These are phyloP conservation scores for Paecilomyces niveus DNA, from an alignment of 2,329 filamentous ascomycete species.

Conservation along the genomic window DNA sequence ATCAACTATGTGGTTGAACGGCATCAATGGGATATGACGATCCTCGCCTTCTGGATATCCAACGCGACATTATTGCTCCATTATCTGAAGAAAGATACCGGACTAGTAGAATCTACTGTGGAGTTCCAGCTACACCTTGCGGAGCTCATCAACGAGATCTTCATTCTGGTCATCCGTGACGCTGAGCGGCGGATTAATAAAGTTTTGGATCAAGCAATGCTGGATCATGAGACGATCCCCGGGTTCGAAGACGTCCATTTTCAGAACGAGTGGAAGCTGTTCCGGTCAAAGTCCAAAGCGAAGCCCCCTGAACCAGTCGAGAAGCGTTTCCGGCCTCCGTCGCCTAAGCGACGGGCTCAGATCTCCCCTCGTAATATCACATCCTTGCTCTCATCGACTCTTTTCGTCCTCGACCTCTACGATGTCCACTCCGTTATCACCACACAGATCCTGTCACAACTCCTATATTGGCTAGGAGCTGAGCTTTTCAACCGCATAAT, in stretches of 20 bases:
- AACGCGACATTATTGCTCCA: conserved; percentile 93
- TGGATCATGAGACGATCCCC: conserved; percentile 96
- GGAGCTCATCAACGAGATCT: conserved; percentile 95
- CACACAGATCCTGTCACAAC: conserved; percentile 81
- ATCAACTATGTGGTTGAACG: conserved; percentile 96
- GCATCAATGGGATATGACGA: conserved; percentile 99
- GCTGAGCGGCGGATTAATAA: conserved; percentile 95
- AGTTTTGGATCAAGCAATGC: conserved; percentile 83
- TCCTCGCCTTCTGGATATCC: conserved; percentile 96
- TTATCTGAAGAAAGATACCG: conserved; percentile 90
- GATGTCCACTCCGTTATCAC: conserved; percentile 97
- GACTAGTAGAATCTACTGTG: conserved; percentile 69
- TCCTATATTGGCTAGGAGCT: conserved; percentile 92
- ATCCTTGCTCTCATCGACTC: conserved; percentile 85
- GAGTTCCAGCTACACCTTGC: conserved; percentile 90
- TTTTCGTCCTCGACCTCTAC: conserved; percentile 97
- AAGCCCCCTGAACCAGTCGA: conserved; percentile 79
- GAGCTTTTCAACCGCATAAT: conserved; percentile 98
- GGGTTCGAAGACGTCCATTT: conserved; percentile 96
- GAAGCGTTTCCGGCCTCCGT: conserved; percentile 85
- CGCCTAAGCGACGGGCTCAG: conserved; percentile 86
- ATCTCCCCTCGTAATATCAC: conserved; percentile 91
- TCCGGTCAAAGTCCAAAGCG: conserved; percentile 82
- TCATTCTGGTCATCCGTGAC: conserved; percentile 93
- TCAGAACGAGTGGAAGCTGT: conserved; percentile 97